phyloP scores from a whole-genome alignment of 2,329 filamentous ascomycete genomes.

The Penicillium crustosum region DNA sequence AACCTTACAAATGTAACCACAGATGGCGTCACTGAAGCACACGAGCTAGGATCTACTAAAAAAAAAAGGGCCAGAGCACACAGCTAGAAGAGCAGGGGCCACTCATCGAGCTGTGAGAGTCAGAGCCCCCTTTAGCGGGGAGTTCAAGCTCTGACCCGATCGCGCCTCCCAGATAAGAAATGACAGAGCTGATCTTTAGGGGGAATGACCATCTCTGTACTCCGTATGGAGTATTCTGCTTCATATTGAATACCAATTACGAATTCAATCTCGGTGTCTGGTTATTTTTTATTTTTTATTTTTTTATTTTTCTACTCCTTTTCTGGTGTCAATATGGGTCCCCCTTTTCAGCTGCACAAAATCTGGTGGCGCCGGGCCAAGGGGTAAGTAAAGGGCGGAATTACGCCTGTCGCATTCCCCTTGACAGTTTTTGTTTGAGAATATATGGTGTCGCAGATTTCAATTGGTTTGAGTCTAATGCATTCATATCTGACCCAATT shows the following conservation, averaged over 20 bases:
- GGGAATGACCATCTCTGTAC: not conserved
- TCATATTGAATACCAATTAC: not conserved
- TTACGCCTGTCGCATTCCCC: not conserved
- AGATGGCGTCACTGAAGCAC: conserved; percentile 12
- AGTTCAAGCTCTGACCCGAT: conserved; percentile 14
- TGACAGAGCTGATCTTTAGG: conserved; percentile 16
- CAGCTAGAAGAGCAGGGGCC: conserved; percentile 16
- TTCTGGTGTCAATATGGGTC: conserved; percentile 17
- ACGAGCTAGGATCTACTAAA: conserved; percentile 12
- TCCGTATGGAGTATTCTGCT: not conserved
- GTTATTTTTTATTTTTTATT: not conserved
- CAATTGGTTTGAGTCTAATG: not conserved
- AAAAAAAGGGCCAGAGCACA: conserved; percentile 1
- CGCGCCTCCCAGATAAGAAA: conserved; percentile 14
- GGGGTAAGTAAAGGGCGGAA: conserved; percentile 1
- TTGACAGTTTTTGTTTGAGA: not conserved
- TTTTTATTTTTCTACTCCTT: conserved; percentile 11
- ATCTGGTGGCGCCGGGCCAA: conserved; percentile 12
- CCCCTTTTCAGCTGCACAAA: conserved; percentile 16
- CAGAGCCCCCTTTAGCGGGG: conserved; percentile 13
- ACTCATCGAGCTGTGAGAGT: conserved; percentile 17
- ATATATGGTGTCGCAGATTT: not conserved
- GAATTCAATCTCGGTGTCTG: not conserved
- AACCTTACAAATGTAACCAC: not conserved
- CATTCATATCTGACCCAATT: not conserved